Conservation (phyloP, 2,329 filamentous ascomycete species). For the Tolypocladium ovalisporum region DNA sequence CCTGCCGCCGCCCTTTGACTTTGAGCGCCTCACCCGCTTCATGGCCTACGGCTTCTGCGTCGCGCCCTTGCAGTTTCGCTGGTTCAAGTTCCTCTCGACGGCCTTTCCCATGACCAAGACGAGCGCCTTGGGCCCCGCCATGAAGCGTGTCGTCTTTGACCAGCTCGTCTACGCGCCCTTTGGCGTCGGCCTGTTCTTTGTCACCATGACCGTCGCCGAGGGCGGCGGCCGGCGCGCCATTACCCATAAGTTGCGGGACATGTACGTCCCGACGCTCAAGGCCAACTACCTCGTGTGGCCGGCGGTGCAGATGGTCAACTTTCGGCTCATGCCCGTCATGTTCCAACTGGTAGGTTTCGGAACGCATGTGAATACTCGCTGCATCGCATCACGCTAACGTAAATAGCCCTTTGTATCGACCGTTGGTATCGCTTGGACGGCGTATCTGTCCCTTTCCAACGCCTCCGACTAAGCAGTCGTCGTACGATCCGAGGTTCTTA, state of each 20-base stretch:
- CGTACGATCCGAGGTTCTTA: background rate
- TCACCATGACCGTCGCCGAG: constrained; percentile 91
- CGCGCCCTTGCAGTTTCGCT: constrained; percentile 90
- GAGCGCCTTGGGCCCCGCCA: constrained; percentile 60
- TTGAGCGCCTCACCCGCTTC: constrained; percentile 86
- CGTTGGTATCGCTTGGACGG: constrained; percentile 94
- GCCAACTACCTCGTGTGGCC: constrained; percentile 96
- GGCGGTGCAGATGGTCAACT: constrained; percentile 92
- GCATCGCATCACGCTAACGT: constrained; percentile 3
- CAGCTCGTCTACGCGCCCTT: constrained; percentile 89
- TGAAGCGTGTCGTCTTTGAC: constrained; percentile 87
- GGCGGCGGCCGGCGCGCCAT: constrained; percentile 77
- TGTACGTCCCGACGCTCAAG: constrained; percentile 89
- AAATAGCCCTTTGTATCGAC: constrained; percentile 85
- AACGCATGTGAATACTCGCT: background rate
- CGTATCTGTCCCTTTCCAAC: constrained; percentile 88
- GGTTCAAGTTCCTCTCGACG: constrained; percentile 78
- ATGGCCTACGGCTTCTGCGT: constrained; percentile 97
- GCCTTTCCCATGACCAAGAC: constrained; percentile 78
- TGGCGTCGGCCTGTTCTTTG: constrained; percentile 82
- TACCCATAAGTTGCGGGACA: constrained; percentile 75
- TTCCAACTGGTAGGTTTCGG: constrained; percentile 67
- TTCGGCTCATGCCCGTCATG: constrained; percentile 86
- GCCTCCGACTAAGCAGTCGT: constrained; percentile 54
- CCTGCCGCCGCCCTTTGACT: constrained; percentile 80